phyloP scores from a whole-genome alignment of 495 filamentous ascomycete genomes.

The Endocarpon pusillum region DNA sequence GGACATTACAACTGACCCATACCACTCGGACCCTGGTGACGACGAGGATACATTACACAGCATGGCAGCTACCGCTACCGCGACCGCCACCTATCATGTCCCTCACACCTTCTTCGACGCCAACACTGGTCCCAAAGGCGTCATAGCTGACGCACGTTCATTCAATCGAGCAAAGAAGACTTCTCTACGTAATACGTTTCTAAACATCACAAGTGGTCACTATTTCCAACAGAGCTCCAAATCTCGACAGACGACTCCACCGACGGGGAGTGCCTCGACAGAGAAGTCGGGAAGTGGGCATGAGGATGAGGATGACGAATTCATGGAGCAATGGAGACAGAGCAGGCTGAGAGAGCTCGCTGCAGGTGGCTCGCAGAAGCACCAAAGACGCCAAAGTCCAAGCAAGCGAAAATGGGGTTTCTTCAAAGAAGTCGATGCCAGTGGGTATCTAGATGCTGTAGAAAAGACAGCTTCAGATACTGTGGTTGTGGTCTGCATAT shows the following conservation, averaged over 20 bases:
- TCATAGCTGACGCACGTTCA: constrained; percentile 86
- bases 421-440: constrained; percentile 71
- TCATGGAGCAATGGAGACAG: constrained; percentile 69
- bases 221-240: constrained; percentile 4
- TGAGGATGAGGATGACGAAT: constrained; percentile 60
- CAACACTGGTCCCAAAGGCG: constrained; percentile 94
- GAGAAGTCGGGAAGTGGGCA: constrained; percentile 22
- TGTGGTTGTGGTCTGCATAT: constrained; percentile 87
- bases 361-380: constrained; percentile 33
- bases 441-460: constrained; percentile 85
- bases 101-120: constrained; percentile 52
- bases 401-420: constrained; percentile 60
- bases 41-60: constrained; percentile 9
- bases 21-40: constrained; percentile 33
- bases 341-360: constrained; percentile 63
- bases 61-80: constrained; percentile 22
- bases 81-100: constrained; percentile 26
- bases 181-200: constrained; percentile 35
- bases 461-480: constrained; percentile 71
- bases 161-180: constrained; percentile 69
- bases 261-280: too few relatives aligned
- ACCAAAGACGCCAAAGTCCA: constrained; percentile 36
- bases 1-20: constrained; percentile 26
- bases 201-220: constrained; percentile 17
- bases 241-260: too few relatives aligned